Percentiles rank a stretch among this genome's conserved stretches.
These are phyloP conservation scores for Colletotrichum navitas DNA, from an alignment of 2,329 filamentous ascomycete species.

Conservation along the genomic window DNA sequence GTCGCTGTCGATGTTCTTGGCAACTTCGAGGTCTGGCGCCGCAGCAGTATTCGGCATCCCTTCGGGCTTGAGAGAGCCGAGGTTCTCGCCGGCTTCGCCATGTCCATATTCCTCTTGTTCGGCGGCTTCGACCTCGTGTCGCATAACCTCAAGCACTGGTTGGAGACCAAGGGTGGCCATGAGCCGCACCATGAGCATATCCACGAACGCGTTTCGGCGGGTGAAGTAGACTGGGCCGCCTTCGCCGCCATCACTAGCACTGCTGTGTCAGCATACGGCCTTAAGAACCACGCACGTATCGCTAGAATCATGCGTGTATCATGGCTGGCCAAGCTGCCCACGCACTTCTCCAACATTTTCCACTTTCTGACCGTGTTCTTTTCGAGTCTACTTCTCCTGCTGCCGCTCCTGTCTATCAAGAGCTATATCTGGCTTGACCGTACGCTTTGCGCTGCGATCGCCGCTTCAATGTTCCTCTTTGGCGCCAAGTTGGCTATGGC, in stretches of 20 bases:
- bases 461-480: constrained; percentile 88
- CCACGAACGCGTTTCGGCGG: constrained; percentile 76
- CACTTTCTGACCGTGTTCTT: constrained; percentile 95
- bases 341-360: constrained; percentile 91
- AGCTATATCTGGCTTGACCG: constrained; percentile 88
- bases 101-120: constrained; percentile 96
- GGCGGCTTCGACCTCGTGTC: constrained; percentile 96
- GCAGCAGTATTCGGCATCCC: constrained; percentile 91
- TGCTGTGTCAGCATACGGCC: constrained; percentile 84
- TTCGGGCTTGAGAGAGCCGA: constrained; percentile 94
- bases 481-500: constrained; percentile 86
- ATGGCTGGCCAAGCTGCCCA: constrained; percentile 84
- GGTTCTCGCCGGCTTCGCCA: constrained; percentile 93
- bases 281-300: constrained; percentile 93
- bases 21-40: constrained; percentile 98
- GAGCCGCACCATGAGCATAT: constrained; percentile 77
- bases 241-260: constrained; percentile 86
- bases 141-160: constrained; percentile 92
- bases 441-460: constrained; percentile 83
- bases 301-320: constrained; percentile 90
- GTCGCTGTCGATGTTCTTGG: constrained; percentile 92
- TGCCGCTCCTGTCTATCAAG: constrained; percentile 85
- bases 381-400: constrained; percentile 81
- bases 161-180: constrained; percentile 79
- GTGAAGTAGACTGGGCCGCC: constrained; percentile 84